These are phyloP conservation scores for Eragrostis nindensis DNA, from an alignment of 176 grass and related monocot genomes.

Conservation along the genomic window DNA sequence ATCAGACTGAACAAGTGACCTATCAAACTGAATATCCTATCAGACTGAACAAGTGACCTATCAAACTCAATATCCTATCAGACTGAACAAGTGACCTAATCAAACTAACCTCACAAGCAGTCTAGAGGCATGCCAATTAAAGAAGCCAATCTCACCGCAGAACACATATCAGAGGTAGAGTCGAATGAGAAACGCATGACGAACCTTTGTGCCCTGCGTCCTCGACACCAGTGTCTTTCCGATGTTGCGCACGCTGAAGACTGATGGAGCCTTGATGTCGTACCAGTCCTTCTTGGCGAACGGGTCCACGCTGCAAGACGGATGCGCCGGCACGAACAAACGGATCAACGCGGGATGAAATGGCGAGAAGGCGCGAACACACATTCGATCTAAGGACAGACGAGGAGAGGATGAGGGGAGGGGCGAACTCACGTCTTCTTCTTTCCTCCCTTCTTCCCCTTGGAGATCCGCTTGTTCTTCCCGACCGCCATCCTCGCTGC, in stretches of 20 bases:
- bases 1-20: too few species aligned
- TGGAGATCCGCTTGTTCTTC: constrained; percentile 95
- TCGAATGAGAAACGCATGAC: neutral
- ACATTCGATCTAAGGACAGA: neutral
- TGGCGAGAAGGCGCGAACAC: neutral
- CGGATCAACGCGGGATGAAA: neutral
- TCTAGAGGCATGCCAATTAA: neutral
- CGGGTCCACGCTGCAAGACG: constrained; percentile 68
- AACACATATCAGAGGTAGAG: neutral
- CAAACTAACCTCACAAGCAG: neutral
- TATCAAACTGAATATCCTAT: too few species aligned
- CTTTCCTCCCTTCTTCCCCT: constrained; percentile 90
- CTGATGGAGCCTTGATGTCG: constrained; percentile 88
- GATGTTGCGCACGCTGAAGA: constrained; percentile 62
- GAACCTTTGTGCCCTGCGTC: constrained; percentile 93
- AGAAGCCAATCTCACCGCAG: neutral
- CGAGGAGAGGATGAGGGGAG: neutral
- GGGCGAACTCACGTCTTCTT: constrained; percentile 74
- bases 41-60: too few species aligned
- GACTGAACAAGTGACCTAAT: neutral
- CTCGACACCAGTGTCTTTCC: constrained; percentile 96
- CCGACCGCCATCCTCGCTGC: constrained; percentile 55
- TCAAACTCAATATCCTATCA: too few species aligned
- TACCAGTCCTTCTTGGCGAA: constrained; percentile 97
- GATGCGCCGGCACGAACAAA: neutral